Conservation (phyloP, 352 stramenopile genomes). For the Thraustochytrium sp. region DNA sequence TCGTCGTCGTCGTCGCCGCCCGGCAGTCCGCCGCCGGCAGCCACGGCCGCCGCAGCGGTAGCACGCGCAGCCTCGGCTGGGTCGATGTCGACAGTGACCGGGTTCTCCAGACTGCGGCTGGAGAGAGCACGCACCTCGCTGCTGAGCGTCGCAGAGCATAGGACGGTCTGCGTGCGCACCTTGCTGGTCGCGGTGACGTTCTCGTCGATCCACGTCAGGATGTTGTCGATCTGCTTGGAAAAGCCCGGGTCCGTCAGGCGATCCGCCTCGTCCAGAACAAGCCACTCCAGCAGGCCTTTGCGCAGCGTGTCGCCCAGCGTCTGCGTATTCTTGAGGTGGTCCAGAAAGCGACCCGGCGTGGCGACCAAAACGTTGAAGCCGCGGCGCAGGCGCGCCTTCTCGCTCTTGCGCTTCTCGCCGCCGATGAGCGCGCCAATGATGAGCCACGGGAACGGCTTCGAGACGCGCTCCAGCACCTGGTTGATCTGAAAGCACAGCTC, state of each 20-base stretch:
- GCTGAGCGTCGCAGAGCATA: constrained; percentile 79
- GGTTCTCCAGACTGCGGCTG: constrained; percentile 69
- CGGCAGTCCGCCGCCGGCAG: not conserved
- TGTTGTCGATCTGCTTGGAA: constrained; percentile 35
- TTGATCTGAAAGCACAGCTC: constrained; percentile 42
- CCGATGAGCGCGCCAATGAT: constrained; percentile 78
- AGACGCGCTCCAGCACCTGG: constrained; percentile 44
- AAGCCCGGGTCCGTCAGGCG: constrained; percentile 45
- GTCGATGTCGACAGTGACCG: constrained; percentile 69
- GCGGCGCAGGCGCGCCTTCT: constrained; percentile 78
- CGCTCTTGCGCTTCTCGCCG: constrained; percentile 72
- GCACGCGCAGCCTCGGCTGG: constrained; percentile 43
- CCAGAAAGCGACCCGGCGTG: constrained; percentile 76
- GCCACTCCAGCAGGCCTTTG: constrained; percentile 7
- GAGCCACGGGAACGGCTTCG: constrained; percentile 64
- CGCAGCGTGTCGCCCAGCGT: constrained; percentile 52
- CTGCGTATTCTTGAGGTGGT: constrained; percentile 69
- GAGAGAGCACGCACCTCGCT: constrained; percentile 70
- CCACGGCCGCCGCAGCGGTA: not conserved
- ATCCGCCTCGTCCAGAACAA: constrained; percentile 49
- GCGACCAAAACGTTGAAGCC: constrained; percentile 96
- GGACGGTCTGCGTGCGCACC: constrained; percentile 62
- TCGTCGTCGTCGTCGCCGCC: not conserved
- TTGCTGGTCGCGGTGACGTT: constrained; percentile 22
- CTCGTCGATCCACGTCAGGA: constrained; percentile 32